Evolutionary conservation across 2,329 filamentous ascomycete species (phyloP).

Genomic region (Alternaria tenuissima): DNA sequence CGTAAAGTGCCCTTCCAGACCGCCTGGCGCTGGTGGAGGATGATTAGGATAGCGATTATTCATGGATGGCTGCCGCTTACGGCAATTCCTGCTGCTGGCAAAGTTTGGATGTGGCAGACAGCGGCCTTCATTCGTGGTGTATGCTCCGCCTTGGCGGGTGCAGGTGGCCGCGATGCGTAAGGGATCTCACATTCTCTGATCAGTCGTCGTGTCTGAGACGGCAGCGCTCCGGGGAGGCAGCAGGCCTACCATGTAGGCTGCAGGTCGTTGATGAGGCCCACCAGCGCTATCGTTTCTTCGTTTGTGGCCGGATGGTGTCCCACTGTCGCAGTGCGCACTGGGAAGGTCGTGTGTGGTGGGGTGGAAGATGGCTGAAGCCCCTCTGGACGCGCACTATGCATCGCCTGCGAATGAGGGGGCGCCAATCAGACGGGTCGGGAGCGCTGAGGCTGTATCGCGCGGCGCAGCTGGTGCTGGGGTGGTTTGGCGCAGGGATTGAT

Average conservation of each 20-base stretch:
- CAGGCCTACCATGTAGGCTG: conserved; percentile 21
- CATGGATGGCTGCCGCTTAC: conserved; percentile 29
- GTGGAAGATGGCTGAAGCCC: conserved; percentile 20
- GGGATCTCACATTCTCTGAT: conserved; percentile 22
- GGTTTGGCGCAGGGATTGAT: conserved; percentile 17
- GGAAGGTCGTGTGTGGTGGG: conserved; percentile 14
- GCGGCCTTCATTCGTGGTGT: conserved; percentile 27
- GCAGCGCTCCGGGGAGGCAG: conserved; percentile 10
- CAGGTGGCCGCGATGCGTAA: conserved; percentile 34
- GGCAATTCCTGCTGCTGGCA: conserved; percentile 26
- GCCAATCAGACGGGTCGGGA: conserved; percentile 15
- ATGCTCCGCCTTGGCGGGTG: conserved; percentile 37
- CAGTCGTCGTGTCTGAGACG: conserved; percentile 12
- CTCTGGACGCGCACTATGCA: conserved; percentile 18
- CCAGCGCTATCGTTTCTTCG: conserved; percentile 35
- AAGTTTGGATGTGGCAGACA: conserved; percentile 25
- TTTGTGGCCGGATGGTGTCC: conserved; percentile 29
- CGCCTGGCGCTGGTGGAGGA: conserved; percentile 32
- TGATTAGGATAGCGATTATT: conserved; percentile 27
- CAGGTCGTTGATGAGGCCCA: conserved; percentile 30
- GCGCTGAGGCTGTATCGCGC: conserved; percentile 25
- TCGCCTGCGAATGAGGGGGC: conserved; percentile 5
- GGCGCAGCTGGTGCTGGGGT: conserved; percentile 16
- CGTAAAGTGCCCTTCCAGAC: conserved; percentile 39
- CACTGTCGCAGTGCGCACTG: conserved; percentile 17